Conservation (phyloP, 345 rosid species). For the Salix exigua region DNA sequence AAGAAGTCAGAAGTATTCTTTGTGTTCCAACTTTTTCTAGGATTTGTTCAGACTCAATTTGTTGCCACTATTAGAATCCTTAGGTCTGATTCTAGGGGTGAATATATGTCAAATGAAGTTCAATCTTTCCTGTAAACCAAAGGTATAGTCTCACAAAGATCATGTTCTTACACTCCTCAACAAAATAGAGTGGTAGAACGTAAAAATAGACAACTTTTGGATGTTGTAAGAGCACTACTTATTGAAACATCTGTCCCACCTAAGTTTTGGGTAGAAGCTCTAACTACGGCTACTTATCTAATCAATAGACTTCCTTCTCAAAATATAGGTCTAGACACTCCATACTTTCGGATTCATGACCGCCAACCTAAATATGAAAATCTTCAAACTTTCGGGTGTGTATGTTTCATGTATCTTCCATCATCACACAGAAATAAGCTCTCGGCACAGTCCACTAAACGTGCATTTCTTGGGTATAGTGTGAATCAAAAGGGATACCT, state of each 20-base stretch:
- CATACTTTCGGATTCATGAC: not conserved
- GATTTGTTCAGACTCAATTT: constrained; percentile 6
- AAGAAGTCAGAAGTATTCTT: not conserved
- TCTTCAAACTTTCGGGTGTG: not conserved
- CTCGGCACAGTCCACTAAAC: not conserved
- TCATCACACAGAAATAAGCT: not conserved
- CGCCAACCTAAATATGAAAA: not conserved
- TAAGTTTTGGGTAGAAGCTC: not conserved
- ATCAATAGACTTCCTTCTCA: not conserved
- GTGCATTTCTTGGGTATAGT: not conserved
- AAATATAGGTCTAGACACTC: not conserved
- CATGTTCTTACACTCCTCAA: constrained; percentile 4
- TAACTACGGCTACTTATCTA: not conserved
- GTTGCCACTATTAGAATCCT: not conserved
- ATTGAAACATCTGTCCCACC: not conserved
- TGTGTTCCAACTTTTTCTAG: not conserved
- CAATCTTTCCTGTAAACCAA: not conserved
- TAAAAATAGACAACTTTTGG: not conserved
- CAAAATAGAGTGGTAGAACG: not conserved
- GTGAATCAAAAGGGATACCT: too few species aligned
- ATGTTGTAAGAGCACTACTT: not conserved
- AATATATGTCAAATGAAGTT: not conserved
- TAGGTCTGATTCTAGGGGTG: not conserved
- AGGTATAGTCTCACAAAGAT: not conserved
- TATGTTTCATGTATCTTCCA: not conserved